Conservation (phyloP, 139 green algal genomes). For the Diplosphaera chodatii region DNA sequence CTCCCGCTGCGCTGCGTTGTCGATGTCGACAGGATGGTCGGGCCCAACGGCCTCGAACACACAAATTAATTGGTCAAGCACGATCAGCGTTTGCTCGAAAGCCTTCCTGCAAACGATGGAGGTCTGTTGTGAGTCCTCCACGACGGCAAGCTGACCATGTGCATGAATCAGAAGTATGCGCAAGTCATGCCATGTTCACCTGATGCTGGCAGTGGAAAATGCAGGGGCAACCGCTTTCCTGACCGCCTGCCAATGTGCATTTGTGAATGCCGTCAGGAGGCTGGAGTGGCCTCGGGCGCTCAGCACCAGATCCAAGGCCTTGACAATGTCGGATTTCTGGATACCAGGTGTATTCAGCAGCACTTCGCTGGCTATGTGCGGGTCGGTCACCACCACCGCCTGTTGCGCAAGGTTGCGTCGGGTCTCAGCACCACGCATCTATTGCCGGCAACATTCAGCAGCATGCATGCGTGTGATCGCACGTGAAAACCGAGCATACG, state of each 20-base stretch:
- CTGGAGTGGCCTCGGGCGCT: not conserved
- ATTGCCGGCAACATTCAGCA: too few species aligned
- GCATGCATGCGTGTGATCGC: too few species aligned
- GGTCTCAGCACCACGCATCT: too few species aligned
- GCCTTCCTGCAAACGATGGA: too few species aligned
- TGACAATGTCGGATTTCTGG: constrained; percentile 1
- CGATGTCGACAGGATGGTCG: not conserved
- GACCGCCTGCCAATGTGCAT: constrained; percentile 7
- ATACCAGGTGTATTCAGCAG: not conserved
- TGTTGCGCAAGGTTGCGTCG: too few species aligned
- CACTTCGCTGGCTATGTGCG: not conserved
- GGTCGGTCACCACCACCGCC: not conserved
- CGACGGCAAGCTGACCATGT: too few species aligned
- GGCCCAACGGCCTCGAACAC: not conserved
- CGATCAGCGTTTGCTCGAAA: not conserved
- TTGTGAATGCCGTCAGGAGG: constrained; percentile 1
- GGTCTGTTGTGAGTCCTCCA: too few species aligned
- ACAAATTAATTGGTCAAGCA: not conserved
- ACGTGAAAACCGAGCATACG: too few species aligned
- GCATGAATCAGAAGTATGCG: too few species aligned
- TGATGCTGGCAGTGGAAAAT: constrained; percentile 2
- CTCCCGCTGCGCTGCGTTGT: constrained; percentile 6
- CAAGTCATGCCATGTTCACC: too few species aligned
- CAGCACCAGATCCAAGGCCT: constrained; percentile 1
- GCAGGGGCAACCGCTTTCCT: constrained; percentile 7